phyloP scores from a whole-genome alignment of 1,284 basidiomycete species.

The Exsudoporus floridanus region DNA sequence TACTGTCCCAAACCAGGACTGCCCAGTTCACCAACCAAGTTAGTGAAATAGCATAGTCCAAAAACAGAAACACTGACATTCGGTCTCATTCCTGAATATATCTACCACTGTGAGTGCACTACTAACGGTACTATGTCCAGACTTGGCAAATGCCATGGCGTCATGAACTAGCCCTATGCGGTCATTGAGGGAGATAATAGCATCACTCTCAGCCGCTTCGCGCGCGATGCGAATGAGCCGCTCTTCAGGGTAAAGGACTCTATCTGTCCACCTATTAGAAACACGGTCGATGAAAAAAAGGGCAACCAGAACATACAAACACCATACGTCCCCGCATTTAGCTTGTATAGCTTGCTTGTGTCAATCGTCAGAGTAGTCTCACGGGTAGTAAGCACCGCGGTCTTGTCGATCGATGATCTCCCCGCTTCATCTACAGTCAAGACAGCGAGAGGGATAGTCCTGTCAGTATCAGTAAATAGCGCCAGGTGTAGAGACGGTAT shows the following conservation, averaged over 20 bases:
- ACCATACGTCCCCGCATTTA: slow-evolving; percentile 88
- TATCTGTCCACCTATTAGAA: slow-evolving; percentile 51
- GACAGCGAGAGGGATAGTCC: slow-evolving; percentile 81
- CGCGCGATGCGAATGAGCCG: slow-evolving; percentile 77
- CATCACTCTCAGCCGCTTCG: slow-evolving; percentile 68
- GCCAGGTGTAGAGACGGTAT: background rate
- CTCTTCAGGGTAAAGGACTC: slow-evolving; percentile 85
- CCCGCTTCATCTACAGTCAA: slow-evolving; percentile 63
- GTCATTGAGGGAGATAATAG: slow-evolving; percentile 79
- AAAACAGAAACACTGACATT: slow-evolving; percentile 52
- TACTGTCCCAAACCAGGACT: slow-evolving; percentile 78
- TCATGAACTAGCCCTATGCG: slow-evolving; percentile 86
- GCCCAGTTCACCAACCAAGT: slow-evolving; percentile 3
- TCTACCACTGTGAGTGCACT: slow-evolving; percentile 74
- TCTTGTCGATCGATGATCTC: slow-evolving; percentile 60
- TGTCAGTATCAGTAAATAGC: slow-evolving; percentile 26
- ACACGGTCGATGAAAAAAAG: background rate
- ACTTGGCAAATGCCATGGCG: slow-evolving; percentile 76
- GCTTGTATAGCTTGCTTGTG: slow-evolving; percentile 73
- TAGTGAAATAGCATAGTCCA: background rate
- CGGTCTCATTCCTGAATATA: slow-evolving; percentile 67
- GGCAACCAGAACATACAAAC: slow-evolving; percentile 63
- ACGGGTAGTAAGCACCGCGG: slow-evolving; percentile 67
- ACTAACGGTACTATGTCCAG: slow-evolving; percentile 76
- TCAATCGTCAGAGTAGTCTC: slow-evolving; percentile 71